Base-by-base conservation (phyloP, 192 early-diverging fungal species). In the Piromyces sp. region DNA sequence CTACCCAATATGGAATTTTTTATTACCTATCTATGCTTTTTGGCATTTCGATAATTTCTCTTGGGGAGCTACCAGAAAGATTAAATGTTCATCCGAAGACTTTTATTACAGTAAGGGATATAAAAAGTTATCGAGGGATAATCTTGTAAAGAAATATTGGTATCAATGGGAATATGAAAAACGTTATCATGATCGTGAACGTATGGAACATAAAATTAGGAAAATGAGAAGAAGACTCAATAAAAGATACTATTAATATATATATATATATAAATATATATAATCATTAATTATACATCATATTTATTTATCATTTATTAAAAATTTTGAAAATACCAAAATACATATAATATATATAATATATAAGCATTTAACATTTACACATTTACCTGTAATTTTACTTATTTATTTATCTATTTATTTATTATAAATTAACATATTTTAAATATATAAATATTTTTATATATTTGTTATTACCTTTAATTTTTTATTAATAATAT, bases 41-140 rank as follows among this genome's bases (percentile, higher is more conserved):
- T 99, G 97, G 97, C 95, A 96, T 88, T 96, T 98, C 86, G 97
- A 99, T 85, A 96, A 99, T 84, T 99, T 99, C 84, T 96, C 95
- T 22, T 99, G 97, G 97, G 97, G 96, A 80, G 51, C 51, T 0
- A 68, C 51, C 0, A 68, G 51, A 68, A 68, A 68, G n/a, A 68
- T 68, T 9, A 68, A 68, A 68, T n/a, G 3, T 68, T 68, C 51
- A 5, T 68, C 51, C 1, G 51, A 68, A 68, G 51, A 68, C 0
- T 68, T 26, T 68, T 68, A 68, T n/a, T 68, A 68, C n/a, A 22
- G 19, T 17, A 68, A 68, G 11, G 51, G 51, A 2, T 68, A 68
- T 68, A 68, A 68, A n/a, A 68, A 68, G 9, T 68, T 68, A n/a
- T 68, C 51, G n/a, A 68, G 51, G n/a, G 22, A 68, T n/a, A 7